Base-by-base conservation (phyloP, 2,329 filamentous ascomycete genomes). In the Exophiala sp. region DNA sequence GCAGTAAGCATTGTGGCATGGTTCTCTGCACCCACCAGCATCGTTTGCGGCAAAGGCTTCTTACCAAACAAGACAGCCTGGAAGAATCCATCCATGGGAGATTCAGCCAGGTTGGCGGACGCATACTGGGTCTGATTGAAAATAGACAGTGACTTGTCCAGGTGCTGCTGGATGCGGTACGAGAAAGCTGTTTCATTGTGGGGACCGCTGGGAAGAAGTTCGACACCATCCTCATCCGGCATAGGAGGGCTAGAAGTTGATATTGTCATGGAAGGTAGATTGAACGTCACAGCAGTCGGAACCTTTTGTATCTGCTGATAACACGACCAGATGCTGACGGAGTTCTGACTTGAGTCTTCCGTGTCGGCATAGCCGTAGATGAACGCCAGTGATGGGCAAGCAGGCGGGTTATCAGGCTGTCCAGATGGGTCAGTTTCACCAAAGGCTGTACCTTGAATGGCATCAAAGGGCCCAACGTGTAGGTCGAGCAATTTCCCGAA, bases 361-460 rank as follows among this genome's bases (percentile, higher is more conserved):
- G 47, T 30, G 29, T 56, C 45, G 3, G 50, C 42, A 32, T 45
- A 52, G 8, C 58, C 58, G 29, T 54, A 59, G 2, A 57, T 48
- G 19, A 60, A 48, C 1, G 47, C 58, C 3, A 60, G 45, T 13
- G 58, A 57, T 3, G 58, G 58, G 43, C 58, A 60, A 2, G 48
- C 58, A 16, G 48, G 40, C 10, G 56, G 56, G 22, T 60, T 60
- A 40, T 60, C 56, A 1, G 16, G 2, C 14, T 51, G 54, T 7
- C 29, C 21, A 7, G 19, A 34, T 2, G 49, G 53, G 19, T 18
- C 11, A 2, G 29, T 2, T 32, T 58, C 56, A 11, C 50, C 58
- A 10, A 29, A 45, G n/a, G 14, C 16, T 46, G 7, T 35, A n/a
- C 21, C 14, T 30, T 53, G n/a, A 32, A 34, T 2, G 46, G 46